Base-by-base conservation (phyloP, 208 protist genomes). In the Leishmania amazonensis region DNA sequence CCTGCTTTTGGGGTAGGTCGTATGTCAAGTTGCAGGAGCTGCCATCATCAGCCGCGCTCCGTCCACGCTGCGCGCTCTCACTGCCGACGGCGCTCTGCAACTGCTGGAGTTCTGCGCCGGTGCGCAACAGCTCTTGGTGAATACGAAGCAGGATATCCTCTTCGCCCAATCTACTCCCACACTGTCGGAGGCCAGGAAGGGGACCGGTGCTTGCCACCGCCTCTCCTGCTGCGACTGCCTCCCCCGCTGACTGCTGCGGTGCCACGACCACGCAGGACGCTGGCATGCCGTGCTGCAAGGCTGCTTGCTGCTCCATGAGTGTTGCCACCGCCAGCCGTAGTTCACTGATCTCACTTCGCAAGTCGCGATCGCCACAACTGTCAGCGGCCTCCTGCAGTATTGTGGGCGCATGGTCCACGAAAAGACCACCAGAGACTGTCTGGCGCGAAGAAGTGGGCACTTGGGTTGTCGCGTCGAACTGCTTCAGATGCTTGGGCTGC, bases 341-440 rank as follows among this genome's bases (percentile, higher is more conserved):
- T 45, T 89, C 88, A 31, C 83, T 84, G 13, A 91, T 71, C 74
- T 91, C 86, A 47, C 79, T 77, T 2, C 84, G 84, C 73, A 91
- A 75, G 31, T n/a, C 65, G 0, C 42, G 65, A 21, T 81, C 54
- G 42, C 65, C 82, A 31, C 78, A 67, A 7, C 17, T 57, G 3
- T 82, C 78, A 38, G 24, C 58, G 38, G 60, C 24, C 24, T 54
- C 31, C 3, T 58, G 28, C 13, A 1, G 5, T 6, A 64, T 19
- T 11, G 49, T 9, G 24, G 73, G n/a, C 8, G 11, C 31, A 35
- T 62, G 8, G 2, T 15, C 45, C n/a, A 54, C 45, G 3, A 47
- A 74, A 53, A 31, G 3, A 38, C 8, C 5, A 35, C 28, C 40
- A 31, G 70, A 38, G 21, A 35, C 2, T 7, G 15, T 6, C n/a